Evolutionary conservation across 768 basidiomycete genomes (phyloP).

Genomic region (Paxillus ammoniavirescens): DNA sequence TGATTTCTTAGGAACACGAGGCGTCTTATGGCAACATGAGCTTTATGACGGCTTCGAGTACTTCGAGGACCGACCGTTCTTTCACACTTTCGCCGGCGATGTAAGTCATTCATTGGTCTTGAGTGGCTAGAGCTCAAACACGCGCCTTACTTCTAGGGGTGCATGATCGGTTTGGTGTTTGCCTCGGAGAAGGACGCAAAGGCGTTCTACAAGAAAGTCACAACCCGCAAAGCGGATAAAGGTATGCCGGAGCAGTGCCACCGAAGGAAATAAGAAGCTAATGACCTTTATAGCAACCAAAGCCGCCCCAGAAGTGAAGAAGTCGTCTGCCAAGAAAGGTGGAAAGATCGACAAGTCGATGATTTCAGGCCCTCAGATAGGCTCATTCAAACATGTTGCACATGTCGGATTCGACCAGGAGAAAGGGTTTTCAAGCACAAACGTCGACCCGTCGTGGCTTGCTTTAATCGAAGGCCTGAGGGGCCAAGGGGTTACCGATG

Average conservation of each 20-base stretch:
- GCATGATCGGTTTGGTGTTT: conserved; percentile 91
- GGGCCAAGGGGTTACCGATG: conserved; percentile 60
- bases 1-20: conserved; percentile 80
- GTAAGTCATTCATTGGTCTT: conserved; percentile 51
- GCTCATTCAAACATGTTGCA: conserved; percentile 85
- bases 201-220: conserved; percentile 83
- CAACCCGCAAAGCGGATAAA: conserved; percentile 58
- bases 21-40: conserved; percentile 92
- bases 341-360: conserved; percentile 90
- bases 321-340: conserved; percentile 43
- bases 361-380: conserved; percentile 79
- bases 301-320: conserved; percentile 52
- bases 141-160: conserved; percentile 50
- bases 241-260: conserved; percentile 34
- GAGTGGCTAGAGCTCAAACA: not conserved
- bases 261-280: not conserved
- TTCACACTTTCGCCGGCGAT: conserved; percentile 91
- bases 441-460: conserved; percentile 90
- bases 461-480: conserved; percentile 67
- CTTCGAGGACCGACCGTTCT: conserved; percentile 81
- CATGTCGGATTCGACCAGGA: conserved; percentile 94
- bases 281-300: conserved; percentile 38
- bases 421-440: conserved; percentile 80
- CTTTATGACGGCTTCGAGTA: conserved; percentile 82
- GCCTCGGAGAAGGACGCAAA: conserved; percentile 84